phyloP scores from a whole-genome alignment of 106 monocot genomes.

The Xerophyta viscosa region DNA sequence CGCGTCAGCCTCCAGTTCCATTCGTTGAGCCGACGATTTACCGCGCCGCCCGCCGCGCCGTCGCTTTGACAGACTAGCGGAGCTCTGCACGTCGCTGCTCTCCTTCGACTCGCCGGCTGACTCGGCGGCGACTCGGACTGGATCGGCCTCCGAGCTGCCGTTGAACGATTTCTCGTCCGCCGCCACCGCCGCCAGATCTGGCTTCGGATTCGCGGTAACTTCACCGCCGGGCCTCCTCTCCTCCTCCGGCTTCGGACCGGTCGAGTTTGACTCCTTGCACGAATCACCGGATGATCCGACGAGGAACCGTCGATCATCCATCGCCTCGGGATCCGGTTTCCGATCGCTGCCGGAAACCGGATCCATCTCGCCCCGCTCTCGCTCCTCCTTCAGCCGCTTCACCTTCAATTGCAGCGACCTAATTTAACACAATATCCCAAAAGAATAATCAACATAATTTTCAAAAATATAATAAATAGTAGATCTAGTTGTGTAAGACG shows the following conservation, averaged over 20 bases:
- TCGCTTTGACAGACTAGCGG: constrained; percentile 46
- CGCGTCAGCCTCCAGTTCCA: constrained; percentile 26
- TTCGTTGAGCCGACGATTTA: constrained; percentile 1
- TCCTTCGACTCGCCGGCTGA: constrained; percentile 25
- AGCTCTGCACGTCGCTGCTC: constrained; percentile 92
- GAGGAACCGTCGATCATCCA: constrained; percentile 4
- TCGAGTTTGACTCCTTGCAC: constrained; percentile 18
- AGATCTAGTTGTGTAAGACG: not conserved
- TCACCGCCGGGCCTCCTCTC: not conserved
- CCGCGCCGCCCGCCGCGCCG: constrained; percentile 4
- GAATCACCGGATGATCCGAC: constrained; percentile 1
- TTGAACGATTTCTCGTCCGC: not conserved
- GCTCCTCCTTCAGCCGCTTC: constrained; percentile 41
- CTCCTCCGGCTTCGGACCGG: not conserved
- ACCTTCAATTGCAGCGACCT: constrained; percentile 72
- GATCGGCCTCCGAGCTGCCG: constrained; percentile 1
- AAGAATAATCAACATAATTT: constrained; percentile 2
- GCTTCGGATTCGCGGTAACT: not conserved
- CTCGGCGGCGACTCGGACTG: not conserved
- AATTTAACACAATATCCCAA: constrained; percentile 4
- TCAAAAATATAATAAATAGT: not conserved
- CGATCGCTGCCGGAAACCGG: too few relatives aligned
- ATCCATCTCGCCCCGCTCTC: constrained; percentile 27
- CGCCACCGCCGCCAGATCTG: not conserved
- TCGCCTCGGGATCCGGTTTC: not conserved